phyloP scores from a whole-genome alignment of 2,329 filamentous ascomycete species.

The Cordyceps tenuipes region DNA sequence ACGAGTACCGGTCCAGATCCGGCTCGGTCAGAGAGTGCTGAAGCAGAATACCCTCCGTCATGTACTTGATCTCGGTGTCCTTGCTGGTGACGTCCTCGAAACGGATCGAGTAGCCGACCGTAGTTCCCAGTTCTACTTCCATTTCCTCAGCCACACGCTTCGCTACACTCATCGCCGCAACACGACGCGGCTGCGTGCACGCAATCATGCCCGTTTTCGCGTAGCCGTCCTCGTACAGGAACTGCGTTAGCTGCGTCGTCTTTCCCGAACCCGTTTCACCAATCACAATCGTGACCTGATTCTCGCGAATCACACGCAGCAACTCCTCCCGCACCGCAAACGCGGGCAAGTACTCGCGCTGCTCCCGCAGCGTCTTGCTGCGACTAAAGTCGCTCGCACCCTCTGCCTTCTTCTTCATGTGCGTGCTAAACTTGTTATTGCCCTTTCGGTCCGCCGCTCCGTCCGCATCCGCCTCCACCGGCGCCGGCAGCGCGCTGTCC shows the following conservation, averaged over 20 bases:
- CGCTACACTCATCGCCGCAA: slow-evolving; percentile 97
- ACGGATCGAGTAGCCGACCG: slow-evolving; percentile 93
- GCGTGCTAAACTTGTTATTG: slow-evolving; percentile 80
- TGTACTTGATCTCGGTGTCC: slow-evolving; percentile 95
- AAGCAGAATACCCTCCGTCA: slow-evolving; percentile 94
- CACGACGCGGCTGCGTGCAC: slow-evolving; percentile 91
- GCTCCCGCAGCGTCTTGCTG: slow-evolving; percentile 82
- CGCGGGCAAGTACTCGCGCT: slow-evolving; percentile 86
- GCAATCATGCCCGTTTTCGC: slow-evolving; percentile 82
- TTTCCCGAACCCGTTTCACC: slow-evolving; percentile 97
- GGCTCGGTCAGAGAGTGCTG: slow-evolving; percentile 88
- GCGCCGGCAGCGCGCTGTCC: slow-evolving; percentile 75
- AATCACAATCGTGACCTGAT: slow-evolving; percentile 94
- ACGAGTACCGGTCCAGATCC: slow-evolving; percentile 92
- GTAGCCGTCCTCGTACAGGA: slow-evolving; percentile 92
- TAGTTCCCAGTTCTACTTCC: slow-evolving; percentile 80
- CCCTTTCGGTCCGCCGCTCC: slow-evolving; percentile 37
- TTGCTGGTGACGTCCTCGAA: slow-evolving; percentile 98
- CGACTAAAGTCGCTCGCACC: slow-evolving; percentile 87
- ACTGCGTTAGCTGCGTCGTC: slow-evolving; percentile 95
- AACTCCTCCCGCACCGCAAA: slow-evolving; percentile 95
- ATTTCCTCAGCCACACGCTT: slow-evolving; percentile 98
- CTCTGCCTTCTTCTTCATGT: slow-evolving; percentile 81
- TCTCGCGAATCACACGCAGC: slow-evolving; percentile 84
- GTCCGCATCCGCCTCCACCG: slow-evolving; percentile 59